Base-by-base conservation (phyloP, 805 yeast genomes). In the Yarrowia sp. region DNA sequence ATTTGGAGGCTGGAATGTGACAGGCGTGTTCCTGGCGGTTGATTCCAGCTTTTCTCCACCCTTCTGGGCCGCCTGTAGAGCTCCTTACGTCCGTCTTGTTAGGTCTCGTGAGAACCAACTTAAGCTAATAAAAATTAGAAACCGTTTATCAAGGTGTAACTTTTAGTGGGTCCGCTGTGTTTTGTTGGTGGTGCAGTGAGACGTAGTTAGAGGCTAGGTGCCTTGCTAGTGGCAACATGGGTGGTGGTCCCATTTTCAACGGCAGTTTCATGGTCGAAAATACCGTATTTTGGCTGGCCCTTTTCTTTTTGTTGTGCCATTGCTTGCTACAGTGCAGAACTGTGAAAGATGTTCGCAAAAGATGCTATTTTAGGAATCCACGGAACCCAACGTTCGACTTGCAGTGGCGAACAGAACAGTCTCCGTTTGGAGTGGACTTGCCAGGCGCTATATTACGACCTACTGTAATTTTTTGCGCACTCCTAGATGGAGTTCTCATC, bases 91-190 rank as follows among this genome's bases (percentile, higher is more conserved):
- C 22, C 16, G 22, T 16, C 33, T 42, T 27, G 8, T n/a, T 12
- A 25, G n/a, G 49, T 27, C 49, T 42, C 49, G 49, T 42, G 49
- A 42, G 24, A 24, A 24, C 32, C 19, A n/a, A 24, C 47, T 25
- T 25, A 24, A 14, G 31, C 19, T 42, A 27, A 27, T 10, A 25
- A 9, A 39, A n/a, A 22, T 24, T 42, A 42, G 49, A 33, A 42
- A 27, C 49, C 49, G 49, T 42, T 42, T 21, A 42, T 42, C 33
- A 8, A n/a, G n/a, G n/a, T n/a, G n/a, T n/a, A n/a, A n/a, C n/a
- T n/a, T n/a, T n/a, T n/a, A 9, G 22, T 16, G 24, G 9, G 41
- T 36, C 41, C 38, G n/a, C 38, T 16, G 38, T 32, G 16, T 3
- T 14, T 7, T 32, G 16, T 36, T 19, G 12, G 14, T 19, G 6